Base-by-base conservation (phyloP, 352 stramenopile genomes). In the Pythium biforme region DNA sequence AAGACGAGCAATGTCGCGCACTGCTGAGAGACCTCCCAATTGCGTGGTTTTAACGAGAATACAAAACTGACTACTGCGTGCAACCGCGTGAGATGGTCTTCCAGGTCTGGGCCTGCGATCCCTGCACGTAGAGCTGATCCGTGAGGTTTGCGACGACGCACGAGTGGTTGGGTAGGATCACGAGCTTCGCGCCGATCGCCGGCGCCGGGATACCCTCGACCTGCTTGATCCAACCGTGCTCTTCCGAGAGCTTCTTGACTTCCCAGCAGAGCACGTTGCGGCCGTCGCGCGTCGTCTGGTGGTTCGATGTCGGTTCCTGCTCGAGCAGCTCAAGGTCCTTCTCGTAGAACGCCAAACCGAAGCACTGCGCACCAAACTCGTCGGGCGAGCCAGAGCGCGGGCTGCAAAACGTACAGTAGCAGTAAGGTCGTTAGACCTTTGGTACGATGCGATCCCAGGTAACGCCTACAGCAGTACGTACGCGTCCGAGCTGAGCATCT, bases 61-160 rank as follows among this genome's bases (percentile, higher is more conserved):
- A 39, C 25, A n/a, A 31, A 23, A n/a, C 20, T 54, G n/a, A n/a
- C n/a, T 71, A 89, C 62, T 85, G 77, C 6, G 70, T 85, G 69
- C 80, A 89, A 22, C 80, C 80, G 39, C 80, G 70, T 39, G 76
- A 83, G 51, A 89, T 47, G 10, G 84, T 64, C 40, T 79, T 76
- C 80, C 77, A 88, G 48, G 40, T 78, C 69, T 79, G 83, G 22
- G 65, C 34, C 26, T 77, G 37, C 10, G 77, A 54, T 19, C 78
- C 69, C 26, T 88, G 75, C 15, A 92, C 52, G 62, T 76, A 88
- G 23, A 92, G 77, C 27, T 56, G 75, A 60, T 90, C 74, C 1
- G 78, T 84, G 47, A 92, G 76, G 56, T 92, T 92, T 9, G 72
- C 69, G 17, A 88, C 73, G 17, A 87, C 75, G 37, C 83, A 92